Percentiles rank a stretch among this genome's conserved stretches.
Conservation (phyloP, 768 basidiomycete species). For the Tubosaeta brunneosetosa region DNA sequence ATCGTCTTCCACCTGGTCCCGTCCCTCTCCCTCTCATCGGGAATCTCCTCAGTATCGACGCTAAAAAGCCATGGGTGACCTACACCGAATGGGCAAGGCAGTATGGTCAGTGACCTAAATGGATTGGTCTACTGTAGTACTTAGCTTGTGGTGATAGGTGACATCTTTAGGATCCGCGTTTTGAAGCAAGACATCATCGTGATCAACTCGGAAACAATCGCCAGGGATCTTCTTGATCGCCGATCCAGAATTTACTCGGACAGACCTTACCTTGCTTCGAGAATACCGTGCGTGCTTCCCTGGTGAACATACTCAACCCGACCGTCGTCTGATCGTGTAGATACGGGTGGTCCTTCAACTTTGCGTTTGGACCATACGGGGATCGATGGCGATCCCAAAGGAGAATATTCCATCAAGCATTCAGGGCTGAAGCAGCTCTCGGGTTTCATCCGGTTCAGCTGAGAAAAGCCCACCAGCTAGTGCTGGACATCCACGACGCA, state of each 20-base stretch:
- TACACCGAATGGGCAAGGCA: neutral
- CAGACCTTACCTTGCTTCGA: neutral
- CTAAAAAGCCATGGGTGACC: neutral
- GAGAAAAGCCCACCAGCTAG: conserved; percentile 3
- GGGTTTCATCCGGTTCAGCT: conserved; percentile 17
- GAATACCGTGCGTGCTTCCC: neutral
- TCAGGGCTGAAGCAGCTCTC: conserved; percentile 14
- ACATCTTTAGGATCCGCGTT: neutral
- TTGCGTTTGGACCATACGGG: conserved; percentile 16
- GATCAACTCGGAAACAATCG: neutral
- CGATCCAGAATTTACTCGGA: neutral
- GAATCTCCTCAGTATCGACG: neutral
- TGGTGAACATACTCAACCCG: neutral
- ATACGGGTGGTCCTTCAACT: conserved; percentile 21
- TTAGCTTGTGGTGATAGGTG: neutral
- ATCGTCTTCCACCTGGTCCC: neutral
- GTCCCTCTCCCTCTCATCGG: neutral
- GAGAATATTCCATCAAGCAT: conserved; percentile 22
- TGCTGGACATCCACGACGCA: neutral
- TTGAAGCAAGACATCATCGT: neutral
- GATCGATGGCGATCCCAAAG: conserved; percentile 23
- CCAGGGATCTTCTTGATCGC: neutral
- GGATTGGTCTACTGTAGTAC: neutral
- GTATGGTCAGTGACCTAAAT: neutral
- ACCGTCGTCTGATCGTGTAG: neutral